phyloP scores from a whole-genome alignment of 148 eudicot genomes.

The Nyssa sinensis region DNA sequence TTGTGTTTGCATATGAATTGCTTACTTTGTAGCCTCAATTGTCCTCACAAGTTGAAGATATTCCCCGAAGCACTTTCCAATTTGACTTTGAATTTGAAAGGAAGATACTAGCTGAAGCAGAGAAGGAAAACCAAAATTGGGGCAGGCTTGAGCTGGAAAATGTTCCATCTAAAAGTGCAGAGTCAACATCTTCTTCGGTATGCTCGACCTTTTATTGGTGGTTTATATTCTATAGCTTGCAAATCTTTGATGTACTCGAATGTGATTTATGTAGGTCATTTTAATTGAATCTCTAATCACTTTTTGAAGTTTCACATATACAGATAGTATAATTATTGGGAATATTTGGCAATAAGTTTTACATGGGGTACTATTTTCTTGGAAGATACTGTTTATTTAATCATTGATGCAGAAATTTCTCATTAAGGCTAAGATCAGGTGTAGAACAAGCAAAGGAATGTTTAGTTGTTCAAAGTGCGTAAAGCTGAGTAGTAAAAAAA shows the following conservation, averaged over 20 bases:
- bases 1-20: neutral
- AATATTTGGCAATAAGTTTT: neutral
- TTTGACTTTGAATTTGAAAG: slow-evolving; percentile 85
- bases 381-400: too few relatives aligned
- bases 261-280: neutral
- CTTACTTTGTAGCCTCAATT: slow-evolving; percentile 65
- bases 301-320: neutral
- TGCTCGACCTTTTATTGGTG: neutral
- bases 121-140: slow-evolving; percentile 81
- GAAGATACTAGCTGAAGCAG: slow-evolving; percentile 84
- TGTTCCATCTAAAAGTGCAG: slow-evolving; percentile 58
- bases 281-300: neutral
- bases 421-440: neutral
- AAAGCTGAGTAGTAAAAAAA: neutral
- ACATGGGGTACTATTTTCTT: neutral
- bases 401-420: neutral
- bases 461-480: neutral
- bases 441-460: neutral
- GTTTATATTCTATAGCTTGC: neutral
- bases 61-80: slow-evolving; percentile 81
- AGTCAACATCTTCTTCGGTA: slow-evolving; percentile 48
- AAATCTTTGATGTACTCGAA: neutral
- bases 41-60: slow-evolving; percentile 74
- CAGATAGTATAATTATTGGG: neutral
- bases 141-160: slow-evolving; percentile 68